Conservation (phyloP, 2,329 filamentous ascomycete genomes). For the Pseudogymnoascus sp. region DNA sequence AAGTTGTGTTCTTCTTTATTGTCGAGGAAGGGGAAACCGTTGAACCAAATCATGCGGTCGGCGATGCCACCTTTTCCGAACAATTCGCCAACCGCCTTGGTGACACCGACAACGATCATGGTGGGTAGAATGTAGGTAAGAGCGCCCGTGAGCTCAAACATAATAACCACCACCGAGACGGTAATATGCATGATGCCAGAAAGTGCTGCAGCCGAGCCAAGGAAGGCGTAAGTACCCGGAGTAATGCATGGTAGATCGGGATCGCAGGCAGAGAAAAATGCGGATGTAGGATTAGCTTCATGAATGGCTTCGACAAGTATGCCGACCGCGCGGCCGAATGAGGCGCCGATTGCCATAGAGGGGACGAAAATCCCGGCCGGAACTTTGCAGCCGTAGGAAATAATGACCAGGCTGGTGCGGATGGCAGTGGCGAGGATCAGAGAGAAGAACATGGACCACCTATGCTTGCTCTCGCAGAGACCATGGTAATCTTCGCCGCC, state of each 20-base stretch:
- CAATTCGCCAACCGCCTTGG: constrained; percentile 83
- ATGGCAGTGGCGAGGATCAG: constrained; percentile 73
- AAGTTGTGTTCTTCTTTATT: constrained; percentile 97
- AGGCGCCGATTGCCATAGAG: constrained; percentile 93
- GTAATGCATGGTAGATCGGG: constrained; percentile 95
- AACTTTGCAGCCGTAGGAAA: constrained; percentile 97
- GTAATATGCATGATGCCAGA: constrained; percentile 98
- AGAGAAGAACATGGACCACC: constrained; percentile 71
- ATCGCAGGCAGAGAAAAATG: constrained; percentile 81
- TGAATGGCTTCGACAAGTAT: constrained; percentile 88
- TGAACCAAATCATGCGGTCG: constrained; percentile 98
- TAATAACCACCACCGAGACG: constrained; percentile 94
- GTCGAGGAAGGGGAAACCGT: constrained; percentile 92
- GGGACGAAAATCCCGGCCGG: constrained; percentile 97
- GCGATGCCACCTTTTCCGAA: constrained; percentile 96
- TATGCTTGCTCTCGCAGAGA: constrained; percentile 72
- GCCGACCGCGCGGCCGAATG: constrained; percentile 88
- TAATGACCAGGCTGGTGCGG: constrained; percentile 77
- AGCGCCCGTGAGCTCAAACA: constrained; percentile 98
- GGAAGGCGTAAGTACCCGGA: constrained; percentile 91
- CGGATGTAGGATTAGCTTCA: constrained; percentile 71
- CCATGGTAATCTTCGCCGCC: constrained; percentile 81
- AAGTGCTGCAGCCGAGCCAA: constrained; percentile 84
- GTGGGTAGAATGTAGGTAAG: constrained; percentile 94
- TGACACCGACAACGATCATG: constrained; percentile 97